These are phyloP conservation scores for Termitomyces sp. DNA, from an alignment of 768 basidiomycete genomes.

Conservation along the genomic window DNA sequence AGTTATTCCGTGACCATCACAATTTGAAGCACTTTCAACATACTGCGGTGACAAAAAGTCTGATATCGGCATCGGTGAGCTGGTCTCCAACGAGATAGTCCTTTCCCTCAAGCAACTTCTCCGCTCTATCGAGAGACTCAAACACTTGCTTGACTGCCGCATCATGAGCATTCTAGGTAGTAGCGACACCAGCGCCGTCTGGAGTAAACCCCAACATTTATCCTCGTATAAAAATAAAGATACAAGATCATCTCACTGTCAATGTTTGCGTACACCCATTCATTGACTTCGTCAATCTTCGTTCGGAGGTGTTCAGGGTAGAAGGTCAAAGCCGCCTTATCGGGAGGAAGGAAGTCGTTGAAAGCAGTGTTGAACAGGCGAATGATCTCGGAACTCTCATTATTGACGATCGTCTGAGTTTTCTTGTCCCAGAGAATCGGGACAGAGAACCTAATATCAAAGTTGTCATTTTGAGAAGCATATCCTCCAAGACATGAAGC, in stretches of 20 bases:
- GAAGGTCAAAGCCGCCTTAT: slow-evolving; percentile 63
- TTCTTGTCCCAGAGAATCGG: slow-evolving; percentile 94
- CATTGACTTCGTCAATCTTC: slow-evolving; percentile 83
- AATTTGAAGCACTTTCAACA: slow-evolving; percentile 21
- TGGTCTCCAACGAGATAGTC: slow-evolving; percentile 77
- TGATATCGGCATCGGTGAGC: slow-evolving; percentile 80
- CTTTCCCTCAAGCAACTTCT: slow-evolving; percentile 73
- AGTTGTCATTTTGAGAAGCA: background rate
- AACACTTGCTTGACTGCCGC: slow-evolving; percentile 71
- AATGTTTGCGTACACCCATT: slow-evolving; percentile 80
- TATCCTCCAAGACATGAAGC: background rate
- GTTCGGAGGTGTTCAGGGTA: slow-evolving; percentile 70
- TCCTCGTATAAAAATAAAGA: background rate
- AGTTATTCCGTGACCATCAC: background rate
- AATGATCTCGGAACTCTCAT: slow-evolving; percentile 93
- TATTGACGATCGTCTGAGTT: slow-evolving; percentile 83
- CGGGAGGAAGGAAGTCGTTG: slow-evolving; percentile 63
- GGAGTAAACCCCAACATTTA: slow-evolving; percentile 21
- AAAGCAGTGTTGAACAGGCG: slow-evolving; percentile 88
- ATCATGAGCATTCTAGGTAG: slow-evolving; percentile 74
- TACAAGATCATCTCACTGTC: slow-evolving; percentile 54
- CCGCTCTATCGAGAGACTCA: slow-evolving; percentile 73
- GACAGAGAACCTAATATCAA: slow-evolving; percentile 62
- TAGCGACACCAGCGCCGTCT: slow-evolving; percentile 86
- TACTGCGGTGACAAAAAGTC: slow-evolving; percentile 88